These are phyloP conservation scores for Trichomonas vaginalis DNA, from an alignment of 208 protist genomes.

Conservation along the genomic window DNA sequence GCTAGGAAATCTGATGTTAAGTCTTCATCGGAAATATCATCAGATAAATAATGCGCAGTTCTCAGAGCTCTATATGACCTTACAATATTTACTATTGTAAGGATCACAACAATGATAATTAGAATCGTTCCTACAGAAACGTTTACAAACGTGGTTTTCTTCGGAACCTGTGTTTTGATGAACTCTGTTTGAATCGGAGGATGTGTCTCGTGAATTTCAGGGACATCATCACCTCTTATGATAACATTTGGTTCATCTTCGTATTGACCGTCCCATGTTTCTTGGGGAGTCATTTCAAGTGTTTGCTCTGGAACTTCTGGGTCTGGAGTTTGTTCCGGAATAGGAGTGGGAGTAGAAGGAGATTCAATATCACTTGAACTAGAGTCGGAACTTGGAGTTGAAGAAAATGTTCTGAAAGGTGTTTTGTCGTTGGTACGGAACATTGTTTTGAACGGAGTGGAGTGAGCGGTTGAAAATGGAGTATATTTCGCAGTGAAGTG, in stretches of 20 bases:
- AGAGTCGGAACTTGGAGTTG: neutral
- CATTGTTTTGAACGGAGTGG: neutral
- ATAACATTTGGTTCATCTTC: neutral
- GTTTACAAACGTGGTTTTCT: neutral
- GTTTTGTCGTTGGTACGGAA: neutral
- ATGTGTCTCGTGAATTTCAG: neutral
- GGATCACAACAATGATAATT: neutral
- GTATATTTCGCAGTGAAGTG: neutral
- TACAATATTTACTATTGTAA: neutral
- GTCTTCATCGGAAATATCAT: too few relatives aligned
- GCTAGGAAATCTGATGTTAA: too few relatives aligned
- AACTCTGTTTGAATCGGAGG: neutral
- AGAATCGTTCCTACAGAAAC: neutral
- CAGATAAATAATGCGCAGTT: too few relatives aligned
- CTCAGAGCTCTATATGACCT: neutral
- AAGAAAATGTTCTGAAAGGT: too few relatives aligned
- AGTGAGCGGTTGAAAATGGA: neutral
- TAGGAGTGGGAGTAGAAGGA: neutral
- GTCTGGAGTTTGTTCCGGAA: too few relatives aligned
- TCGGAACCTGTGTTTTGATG: neutral
- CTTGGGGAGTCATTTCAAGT: neutral
- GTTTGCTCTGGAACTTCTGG: neutral
- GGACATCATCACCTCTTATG: neutral
- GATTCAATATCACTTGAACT: neutral
- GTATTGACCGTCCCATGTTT: neutral